phyloP scores from a whole-genome alignment of 768 basidiomycete genomes.

The Podaxis rugospora region DNA sequence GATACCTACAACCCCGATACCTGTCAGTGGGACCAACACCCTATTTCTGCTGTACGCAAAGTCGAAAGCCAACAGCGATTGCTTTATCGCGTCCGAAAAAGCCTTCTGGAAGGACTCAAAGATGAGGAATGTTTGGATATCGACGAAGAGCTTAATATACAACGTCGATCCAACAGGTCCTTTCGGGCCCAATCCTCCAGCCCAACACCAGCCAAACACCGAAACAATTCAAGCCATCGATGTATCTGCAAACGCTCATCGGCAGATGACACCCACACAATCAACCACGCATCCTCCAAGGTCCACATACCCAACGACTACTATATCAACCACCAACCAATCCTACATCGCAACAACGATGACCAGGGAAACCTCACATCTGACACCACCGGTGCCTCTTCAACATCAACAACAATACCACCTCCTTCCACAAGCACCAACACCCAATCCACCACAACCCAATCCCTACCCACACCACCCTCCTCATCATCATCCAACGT shows the following conservation, averaged over 20 bases:
- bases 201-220: background rate
- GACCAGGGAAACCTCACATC: conserved; percentile 8
- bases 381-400: background rate
- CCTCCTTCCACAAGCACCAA: conserved; percentile 11
- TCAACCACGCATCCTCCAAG: conserved; percentile 16
- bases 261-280: conserved; percentile 13
- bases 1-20: conserved; percentile 54
- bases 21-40: conserved; percentile 66
- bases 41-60: conserved; percentile 51
- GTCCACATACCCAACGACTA: conserved; percentile 28
- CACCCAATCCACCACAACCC: conserved; percentile 17
- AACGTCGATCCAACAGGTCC: conserved; percentile 22
- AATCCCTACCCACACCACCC: conserved; percentile 24
- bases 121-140: conserved; percentile 58
- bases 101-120: conserved; percentile 49
- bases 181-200: conserved; percentile 13
- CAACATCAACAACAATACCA: conserved; percentile 15
- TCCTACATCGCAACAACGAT: conserved; percentile 9
- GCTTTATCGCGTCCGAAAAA: conserved; percentile 56
- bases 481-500: conserved; percentile 15
- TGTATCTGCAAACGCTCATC: conserved; percentile 20
- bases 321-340: conserved; percentile 19
- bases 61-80: conserved; percentile 59
- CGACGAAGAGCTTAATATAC: conserved; percentile 49
- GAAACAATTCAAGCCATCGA: conserved; percentile 1